A percentile compares a stretch with the other conserved stretches of the same genome.
Conservation (phyloP, 106 monocot species). For the Allium sativum region DNA sequence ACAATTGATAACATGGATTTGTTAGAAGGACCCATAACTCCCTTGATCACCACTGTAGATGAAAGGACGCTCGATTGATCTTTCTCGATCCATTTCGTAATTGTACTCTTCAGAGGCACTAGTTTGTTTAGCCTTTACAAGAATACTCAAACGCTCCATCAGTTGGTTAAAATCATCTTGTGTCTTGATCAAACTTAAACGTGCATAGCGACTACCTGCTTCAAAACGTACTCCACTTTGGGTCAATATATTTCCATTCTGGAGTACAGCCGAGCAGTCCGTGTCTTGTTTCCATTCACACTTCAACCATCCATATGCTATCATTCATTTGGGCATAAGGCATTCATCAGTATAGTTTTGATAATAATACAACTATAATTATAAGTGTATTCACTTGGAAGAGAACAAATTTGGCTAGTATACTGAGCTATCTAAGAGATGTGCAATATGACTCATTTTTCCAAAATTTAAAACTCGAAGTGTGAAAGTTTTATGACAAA, state of each 20-base stretch:
- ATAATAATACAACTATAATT: background rate
- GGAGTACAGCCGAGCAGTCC: conserved; percentile 42
- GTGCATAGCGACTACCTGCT: conserved; percentile 18
- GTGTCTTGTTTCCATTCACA: conserved; percentile 55
- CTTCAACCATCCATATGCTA: conserved; percentile 81
- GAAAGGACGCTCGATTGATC: too few species aligned
- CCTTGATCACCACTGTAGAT: too few species aligned
- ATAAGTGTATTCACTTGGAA: background rate
- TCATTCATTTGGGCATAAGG: background rate
- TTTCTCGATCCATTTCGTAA: too few species aligned
- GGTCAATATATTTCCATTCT: conserved; percentile 31
- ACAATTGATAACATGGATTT: too few species aligned
- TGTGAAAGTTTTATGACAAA: background rate
- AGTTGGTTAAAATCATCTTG: conserved; percentile 34
- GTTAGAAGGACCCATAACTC: too few species aligned
- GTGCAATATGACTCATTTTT: background rate
- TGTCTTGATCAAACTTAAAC: conserved; percentile 45
- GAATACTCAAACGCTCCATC: background rate
- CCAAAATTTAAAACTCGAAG: background rate
- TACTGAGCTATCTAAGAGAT: too few species aligned
- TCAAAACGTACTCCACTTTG: conserved; percentile 18
- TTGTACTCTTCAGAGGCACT: too few species aligned
- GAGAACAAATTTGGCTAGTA: too few species aligned
- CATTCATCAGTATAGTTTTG: background rate
- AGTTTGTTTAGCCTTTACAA: too few species aligned